Base-by-base conservation (phyloP, 441 rosid genomes). In the Oxalis stricta region DNA sequence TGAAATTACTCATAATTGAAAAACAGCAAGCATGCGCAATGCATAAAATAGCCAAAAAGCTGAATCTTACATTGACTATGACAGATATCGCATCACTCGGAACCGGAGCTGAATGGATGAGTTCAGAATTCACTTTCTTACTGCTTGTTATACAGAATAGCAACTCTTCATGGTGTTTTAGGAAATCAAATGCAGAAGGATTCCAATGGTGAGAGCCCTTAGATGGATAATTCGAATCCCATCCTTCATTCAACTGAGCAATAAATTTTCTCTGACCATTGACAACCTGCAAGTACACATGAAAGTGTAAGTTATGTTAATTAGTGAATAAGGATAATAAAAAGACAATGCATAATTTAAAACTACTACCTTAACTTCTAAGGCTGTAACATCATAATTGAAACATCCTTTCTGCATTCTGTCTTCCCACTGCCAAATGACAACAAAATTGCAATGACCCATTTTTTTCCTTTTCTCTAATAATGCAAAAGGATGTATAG, bases 401-500 rank as follows among this genome's bases (percentile, higher is more conserved):
- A 71, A 57, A 51, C 36, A 33, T 23, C 62, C 68, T 45, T 44
- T 63, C 65, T 53, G 37, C 72, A 63, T 50, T 36, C 57, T 44
- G 10, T 63, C 70, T 62, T 71, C 72, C 76, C 72, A 71, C 72
- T 66, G 58, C 61, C 56, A 57, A 53, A 24, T 44, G 48, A 46
- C 23, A 49, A 32, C 19, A 46, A 37, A 44, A 26, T 20, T 32
- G 29, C 38, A 41, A 10, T 49, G 16, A n/a, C n/a, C n/a, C n/a
- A n/a, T n/a, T n/a, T n/a, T n/a, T n/a, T n/a, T n/a, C n/a, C n/a
- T n/a, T n/a, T n/a, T n/a, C n/a, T n/a, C n/a, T n/a, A n/a, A n/a
- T n/a, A n/a, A n/a, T n/a, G n/a, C n/a, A n/a, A n/a, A n/a, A n/a
- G n/a, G n/a, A n/a, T n/a, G n/a, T n/a, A n/a, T n/a, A n/a, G 31